Percentiles rank a stretch among this genome's conserved stretches.
These are phyloP conservation scores for Westerdykella aurantiaca DNA, from an alignment of 2,329 filamentous ascomycete species.

Conservation along the genomic window DNA sequence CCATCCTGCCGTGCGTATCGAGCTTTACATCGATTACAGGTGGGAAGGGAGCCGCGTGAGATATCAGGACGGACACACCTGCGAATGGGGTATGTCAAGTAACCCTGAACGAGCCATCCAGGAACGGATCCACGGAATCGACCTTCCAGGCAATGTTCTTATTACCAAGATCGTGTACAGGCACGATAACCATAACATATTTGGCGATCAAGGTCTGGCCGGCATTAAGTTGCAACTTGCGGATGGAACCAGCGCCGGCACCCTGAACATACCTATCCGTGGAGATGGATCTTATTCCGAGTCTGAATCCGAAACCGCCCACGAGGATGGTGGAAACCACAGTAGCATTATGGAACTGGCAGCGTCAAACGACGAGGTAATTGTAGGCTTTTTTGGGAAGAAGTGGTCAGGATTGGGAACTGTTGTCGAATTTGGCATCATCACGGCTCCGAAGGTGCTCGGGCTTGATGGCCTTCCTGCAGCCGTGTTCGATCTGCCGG, in stretches of 20 bases:
- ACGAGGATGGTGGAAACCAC: conserved; percentile 3
- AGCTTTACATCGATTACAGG: conserved; percentile 42
- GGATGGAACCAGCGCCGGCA: too few species aligned
- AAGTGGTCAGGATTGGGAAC: conserved; percentile 22
- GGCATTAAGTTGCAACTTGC: too few species aligned
- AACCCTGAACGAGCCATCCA: conserved; percentile 16
- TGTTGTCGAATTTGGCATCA: conserved; percentile 43
- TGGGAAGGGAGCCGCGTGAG: conserved; percentile 45
- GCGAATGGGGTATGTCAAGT: conserved; percentile 36
- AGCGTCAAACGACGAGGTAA: conserved; percentile 32
- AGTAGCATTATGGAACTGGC: conserved; percentile 21
- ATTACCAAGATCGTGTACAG: conserved; percentile 33
- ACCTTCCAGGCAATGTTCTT: conserved; percentile 21
- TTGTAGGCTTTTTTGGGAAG: conserved; percentile 45
- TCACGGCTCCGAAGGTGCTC: conserved; percentile 40
- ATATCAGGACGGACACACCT: conserved; percentile 41
- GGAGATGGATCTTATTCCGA: conserved; percentile 20
- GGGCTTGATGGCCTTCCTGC: conserved; percentile 40
- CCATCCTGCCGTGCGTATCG: conserved; percentile 39
- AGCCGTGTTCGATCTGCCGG: conserved; percentile 38
- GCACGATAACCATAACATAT: conserved; percentile 18
- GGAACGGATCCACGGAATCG: conserved; percentile 8
- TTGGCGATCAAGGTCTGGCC: neutral
- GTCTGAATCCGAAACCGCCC: too few species aligned
- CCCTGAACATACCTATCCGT: conserved; percentile 18